Base-by-base conservation (phyloP, 495 filamentous ascomycete genomes). In the Aspergillus sclerotiicarbonarius region DNA sequence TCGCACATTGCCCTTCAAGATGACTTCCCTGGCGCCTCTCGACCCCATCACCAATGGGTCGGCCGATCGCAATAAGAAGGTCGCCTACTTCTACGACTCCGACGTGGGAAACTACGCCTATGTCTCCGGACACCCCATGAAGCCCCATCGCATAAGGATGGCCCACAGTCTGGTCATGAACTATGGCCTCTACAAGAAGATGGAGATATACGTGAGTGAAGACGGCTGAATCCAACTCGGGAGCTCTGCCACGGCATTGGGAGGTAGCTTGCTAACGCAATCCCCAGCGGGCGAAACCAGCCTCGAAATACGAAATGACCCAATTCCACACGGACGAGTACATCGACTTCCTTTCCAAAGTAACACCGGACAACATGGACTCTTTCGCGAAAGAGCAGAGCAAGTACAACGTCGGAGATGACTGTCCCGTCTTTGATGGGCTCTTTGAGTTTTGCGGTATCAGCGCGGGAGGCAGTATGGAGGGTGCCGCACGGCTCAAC, bases 311-410 rank as follows among this genome's bases (percentile, higher is more conserved):
- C 61, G 94, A 99, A 69, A 99, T 99, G 94, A 97, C 94, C 55
- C 95, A 98, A 70, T 99, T 98, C 68, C 94, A 99, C 72, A 97
- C 94, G 8, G 94, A 99, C 71, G 94, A 99, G 73, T 99, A 99
- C 71, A 92, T 99, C 66, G 95, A 99, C 54, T 99, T 99, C 72
- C 77, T 99, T 18, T 88, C 90, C 53, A 92, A 91, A 62, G 95
- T 99, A 20, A 98, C 94, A 0, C 95, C 94, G 6, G 94, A 98
- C 70, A 99, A 99, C 66, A 99, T 99, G 95, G 94, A 99, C 58
- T 78, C 81, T 19, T 98, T 88, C 63, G 82, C 87, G 50, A 90
- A 94, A 57, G 94, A 99, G 70, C 94, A 99, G 70, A 87, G 87
- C 50, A 93, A 94, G 63, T 98, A 96, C 80, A 98, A 98, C 59